Base-by-base conservation (phyloP, 257 asterid species). In the Solanum piurae region DNA sequence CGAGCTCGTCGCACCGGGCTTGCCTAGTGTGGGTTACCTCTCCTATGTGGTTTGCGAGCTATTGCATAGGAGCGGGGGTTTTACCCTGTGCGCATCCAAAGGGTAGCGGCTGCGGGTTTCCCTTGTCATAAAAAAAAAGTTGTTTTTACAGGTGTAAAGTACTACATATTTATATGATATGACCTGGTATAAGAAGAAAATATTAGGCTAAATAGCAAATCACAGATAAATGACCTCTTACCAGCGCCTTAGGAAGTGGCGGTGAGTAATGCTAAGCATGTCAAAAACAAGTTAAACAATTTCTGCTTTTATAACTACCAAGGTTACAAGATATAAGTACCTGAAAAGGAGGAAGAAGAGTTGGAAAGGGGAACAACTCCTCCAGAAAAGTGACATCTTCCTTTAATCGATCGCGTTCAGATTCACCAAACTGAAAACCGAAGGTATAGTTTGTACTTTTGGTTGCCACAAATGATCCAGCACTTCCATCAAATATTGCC, bases 331-430 rank as follows among this genome's bases (percentile, higher is more conserved):
- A 25, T 31, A 42, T 42, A 42, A 73, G 34, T 86, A 95, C 99
- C 99, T 91, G 90, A 87, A 95, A 94, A 89, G 91, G 88, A 83
- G 99, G 99, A 93, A 97, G 99, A 91, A 97, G 91, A 49, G 99
- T 95, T 60, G 98, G 98, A 92, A 92, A 97, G 42, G 99, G 99
- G 90, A 95, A 92, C 92, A 97, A 84, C 83, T 33, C 93, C 89
- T 94, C 98, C 64, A 96, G 95, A 92, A 93, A 88, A 84, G 93
- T 92, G 72, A 93, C 88, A 83, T 97, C 98, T 89, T 95, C 95
- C 64, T 86, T 89, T 49, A 90, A 91, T 86, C 96, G 92, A 86
- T 79, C 85, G 83, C 84, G 87, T 89, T 93, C 98, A 88, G 90
- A 88, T 84, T 92, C 96, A 90, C 92, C 95, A 89, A 93, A 95